A percentile compares a stretch with the other conserved stretches of the same genome.
These are phyloP conservation scores for Rhodotorula diobovata DNA, from an alignment of 768 basidiomycete species.

Conservation along the genomic window DNA sequence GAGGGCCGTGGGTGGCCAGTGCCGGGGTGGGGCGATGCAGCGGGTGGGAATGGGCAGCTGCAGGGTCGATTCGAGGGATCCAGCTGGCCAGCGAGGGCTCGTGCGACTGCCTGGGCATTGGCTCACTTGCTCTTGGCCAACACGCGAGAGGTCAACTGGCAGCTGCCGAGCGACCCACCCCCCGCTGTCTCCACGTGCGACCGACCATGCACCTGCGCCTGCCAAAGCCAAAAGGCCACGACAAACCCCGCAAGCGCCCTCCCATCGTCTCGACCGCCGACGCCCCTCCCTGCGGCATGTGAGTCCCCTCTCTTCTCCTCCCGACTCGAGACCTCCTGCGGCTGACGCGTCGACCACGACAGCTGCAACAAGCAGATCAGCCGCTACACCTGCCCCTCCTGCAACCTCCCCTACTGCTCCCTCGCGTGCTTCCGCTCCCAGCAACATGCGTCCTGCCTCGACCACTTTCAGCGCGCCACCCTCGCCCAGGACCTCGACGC, in stretches of 20 bases:
- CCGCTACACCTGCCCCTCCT: conserved; percentile 41
- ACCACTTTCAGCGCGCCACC: conserved; percentile 31
- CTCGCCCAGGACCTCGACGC: conserved; percentile 34
- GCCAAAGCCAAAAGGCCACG: conserved; percentile 12
- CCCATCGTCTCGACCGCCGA: conserved; percentile 28
- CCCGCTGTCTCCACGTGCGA: neutral
- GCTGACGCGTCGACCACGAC: neutral
- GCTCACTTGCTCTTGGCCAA: too few species aligned
- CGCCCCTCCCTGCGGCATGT: conserved; percentile 23
- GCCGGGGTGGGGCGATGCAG: too few species aligned
- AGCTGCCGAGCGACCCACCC: too few species aligned
- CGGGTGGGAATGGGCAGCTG: too few species aligned
- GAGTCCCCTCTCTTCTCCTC: neutral
- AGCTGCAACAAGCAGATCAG: conserved; percentile 37
- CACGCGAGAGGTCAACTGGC: too few species aligned
- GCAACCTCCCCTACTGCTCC: conserved; percentile 43
- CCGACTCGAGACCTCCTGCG: neutral
- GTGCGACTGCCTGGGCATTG: too few species aligned
- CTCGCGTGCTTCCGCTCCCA: conserved; percentile 36
- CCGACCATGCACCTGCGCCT: conserved; percentile 22
- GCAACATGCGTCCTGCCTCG: conserved; percentile 33
- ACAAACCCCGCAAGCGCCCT: conserved; percentile 7
- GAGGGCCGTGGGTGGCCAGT: too few species aligned
- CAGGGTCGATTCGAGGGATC: too few species aligned
- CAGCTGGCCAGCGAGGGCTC: neutral